Conservation (phyloP, 768 basidiomycete genomes). For the Sarcodon aspratus region DNA sequence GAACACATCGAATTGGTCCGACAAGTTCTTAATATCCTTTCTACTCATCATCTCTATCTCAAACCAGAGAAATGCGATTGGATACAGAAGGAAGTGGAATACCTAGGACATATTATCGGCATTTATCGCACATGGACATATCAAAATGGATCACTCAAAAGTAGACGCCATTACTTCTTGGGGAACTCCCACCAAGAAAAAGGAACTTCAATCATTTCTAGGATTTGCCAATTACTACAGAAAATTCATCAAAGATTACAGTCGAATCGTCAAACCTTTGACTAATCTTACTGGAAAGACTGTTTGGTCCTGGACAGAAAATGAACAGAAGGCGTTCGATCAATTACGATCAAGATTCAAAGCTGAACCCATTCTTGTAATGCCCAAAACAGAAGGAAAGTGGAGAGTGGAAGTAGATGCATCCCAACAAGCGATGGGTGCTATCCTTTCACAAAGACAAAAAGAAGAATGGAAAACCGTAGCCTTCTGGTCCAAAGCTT, state of each 20-base stretch:
- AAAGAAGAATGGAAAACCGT: conserved; percentile 4
- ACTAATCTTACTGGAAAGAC: conserved; percentile 6
- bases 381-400: neutral
- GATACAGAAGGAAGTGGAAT: conserved; percentile 13
- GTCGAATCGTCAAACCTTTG: conserved; percentile 12
- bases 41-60: conserved; percentile 20
- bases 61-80: conserved; percentile 28
- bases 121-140: conserved; percentile 7
- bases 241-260: conserved; percentile 17
- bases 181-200: conserved; percentile 12
- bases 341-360: conserved; percentile 4
- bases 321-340: conserved; percentile 6
- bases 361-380: conserved; percentile 4
- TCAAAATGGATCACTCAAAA: conserved; percentile 23
- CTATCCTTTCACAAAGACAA: conserved; percentile 9
- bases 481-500: conserved; percentile 1
- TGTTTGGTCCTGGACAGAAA: conserved; percentile 1
- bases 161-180: conserved; percentile 18
- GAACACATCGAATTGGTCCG: conserved; percentile 9
- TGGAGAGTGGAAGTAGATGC: conserved; percentile 5
- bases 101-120: conserved; percentile 20
- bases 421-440: conserved; percentile 13
- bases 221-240: conserved; percentile 21
- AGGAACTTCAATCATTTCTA: conserved; percentile 15
- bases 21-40: conserved; percentile 16